A percentile compares a stretch with the other conserved stretches of the same genome.
phyloP scores from a whole-genome alignment of 305 asterid genomes.

The Fraxinus nigra region DNA sequence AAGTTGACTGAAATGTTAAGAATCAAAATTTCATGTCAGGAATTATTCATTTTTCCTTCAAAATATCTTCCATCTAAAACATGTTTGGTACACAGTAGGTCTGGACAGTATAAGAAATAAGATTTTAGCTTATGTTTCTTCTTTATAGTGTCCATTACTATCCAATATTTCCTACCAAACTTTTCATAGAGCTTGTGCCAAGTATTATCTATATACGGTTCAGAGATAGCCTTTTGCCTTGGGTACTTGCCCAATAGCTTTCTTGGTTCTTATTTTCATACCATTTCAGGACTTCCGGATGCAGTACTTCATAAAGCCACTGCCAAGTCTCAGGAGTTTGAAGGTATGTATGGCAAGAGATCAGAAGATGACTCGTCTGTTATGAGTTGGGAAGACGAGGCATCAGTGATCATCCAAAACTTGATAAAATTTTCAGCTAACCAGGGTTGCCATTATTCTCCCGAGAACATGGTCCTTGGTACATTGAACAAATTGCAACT shows the following conservation, averaged over 20 bases:
- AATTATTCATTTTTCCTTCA: not conserved
- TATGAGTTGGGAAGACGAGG: slow-evolving; percentile 46
- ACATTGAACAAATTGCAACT: slow-evolving; percentile 52
- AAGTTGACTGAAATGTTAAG: not conserved
- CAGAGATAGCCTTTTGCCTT: not conserved
- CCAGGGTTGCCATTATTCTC: slow-evolving; percentile 6
- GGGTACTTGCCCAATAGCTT: not conserved
- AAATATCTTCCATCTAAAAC: not conserved
- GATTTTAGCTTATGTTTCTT: not conserved
- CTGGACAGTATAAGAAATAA: not conserved
- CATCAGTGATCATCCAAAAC: slow-evolving; percentile 33
- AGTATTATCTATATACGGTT: not conserved
- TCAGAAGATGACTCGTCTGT: slow-evolving; percentile 15
- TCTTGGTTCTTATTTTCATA: slow-evolving; percentile 15
- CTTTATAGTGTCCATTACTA: not conserved
- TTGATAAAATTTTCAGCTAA: slow-evolving; percentile 32
- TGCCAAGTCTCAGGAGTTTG: slow-evolving; percentile 72
- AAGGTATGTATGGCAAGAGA: slow-evolving; percentile 52
- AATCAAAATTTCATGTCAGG: not conserved
- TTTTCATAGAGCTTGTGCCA: not conserved
- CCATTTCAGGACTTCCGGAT: slow-evolving; percentile 79
- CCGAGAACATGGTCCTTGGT: slow-evolving; percentile 21
- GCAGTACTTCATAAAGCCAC: slow-evolving; percentile 69
- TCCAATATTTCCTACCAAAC: not conserved
- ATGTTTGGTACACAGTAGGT: not conserved